phyloP scores from a whole-genome alignment of 345 rosid species.

The Barbarea vulgaris region DNA sequence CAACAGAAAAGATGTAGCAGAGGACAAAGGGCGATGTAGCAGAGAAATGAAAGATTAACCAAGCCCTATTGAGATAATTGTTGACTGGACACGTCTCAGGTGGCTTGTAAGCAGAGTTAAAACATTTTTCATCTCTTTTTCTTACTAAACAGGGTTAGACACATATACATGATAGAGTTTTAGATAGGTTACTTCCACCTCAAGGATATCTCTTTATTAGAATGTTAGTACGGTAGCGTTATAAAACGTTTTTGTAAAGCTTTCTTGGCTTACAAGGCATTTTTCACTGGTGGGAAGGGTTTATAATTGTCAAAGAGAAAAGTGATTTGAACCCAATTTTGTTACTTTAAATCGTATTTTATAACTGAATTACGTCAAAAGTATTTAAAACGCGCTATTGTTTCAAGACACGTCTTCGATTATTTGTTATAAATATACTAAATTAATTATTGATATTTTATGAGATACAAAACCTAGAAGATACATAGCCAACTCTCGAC shows the following conservation, averaged over 20 bases:
- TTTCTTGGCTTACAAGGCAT: constrained; percentile 1
- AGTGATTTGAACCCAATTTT: background rate
- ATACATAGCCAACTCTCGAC: background rate
- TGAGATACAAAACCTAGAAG: constrained; percentile 1
- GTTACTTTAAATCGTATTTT: background rate
- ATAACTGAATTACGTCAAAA: background rate
- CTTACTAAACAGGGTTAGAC: background rate
- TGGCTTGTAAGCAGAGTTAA: background rate
- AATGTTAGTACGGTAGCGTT: background rate
- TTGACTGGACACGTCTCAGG: background rate
- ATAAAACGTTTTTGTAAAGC: background rate
- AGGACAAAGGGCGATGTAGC: too few relatives aligned
- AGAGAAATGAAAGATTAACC: too few relatives aligned
- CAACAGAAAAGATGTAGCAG: too few relatives aligned
- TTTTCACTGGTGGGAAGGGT: background rate
- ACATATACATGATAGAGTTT: background rate
- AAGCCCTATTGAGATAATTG: background rate
- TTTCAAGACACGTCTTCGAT: background rate
- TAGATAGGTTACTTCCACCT: background rate
- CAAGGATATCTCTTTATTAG: background rate
- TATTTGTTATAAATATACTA: background rate
- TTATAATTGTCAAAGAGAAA: background rate
- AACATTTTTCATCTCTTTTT: background rate
- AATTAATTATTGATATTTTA: background rate
- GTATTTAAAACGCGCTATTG: background rate